phyloP scores from a whole-genome alignment of 2,329 filamentous ascomycete genomes.

The Fusarium sp. region DNA sequence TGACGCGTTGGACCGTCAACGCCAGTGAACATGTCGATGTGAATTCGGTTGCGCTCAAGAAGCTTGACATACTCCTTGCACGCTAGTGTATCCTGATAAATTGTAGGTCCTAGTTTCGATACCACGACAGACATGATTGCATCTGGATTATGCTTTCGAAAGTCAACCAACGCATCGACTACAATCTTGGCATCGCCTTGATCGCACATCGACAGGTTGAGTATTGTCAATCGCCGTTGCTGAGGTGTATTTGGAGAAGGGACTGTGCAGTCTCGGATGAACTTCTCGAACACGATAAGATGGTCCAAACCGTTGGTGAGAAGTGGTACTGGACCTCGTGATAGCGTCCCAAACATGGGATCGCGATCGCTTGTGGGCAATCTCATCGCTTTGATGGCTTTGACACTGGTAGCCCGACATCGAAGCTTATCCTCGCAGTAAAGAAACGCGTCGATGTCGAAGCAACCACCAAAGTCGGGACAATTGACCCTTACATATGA shows the following conservation, averaged over 20 bases:
- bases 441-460: background rate
- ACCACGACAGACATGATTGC: background rate
- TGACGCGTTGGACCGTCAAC: background rate
- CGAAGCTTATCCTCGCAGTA: slow-evolving; percentile 3
- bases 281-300: background rate
- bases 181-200: slow-evolving; percentile 6
- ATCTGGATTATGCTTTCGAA: background rate
- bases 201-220: slow-evolving; percentile 2
- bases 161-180: background rate
- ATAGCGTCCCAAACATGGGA: background rate
- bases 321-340: background rate
- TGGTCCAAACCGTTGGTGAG: background rate
- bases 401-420: slow-evolving; percentile 3
- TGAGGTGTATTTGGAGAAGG: accelerated
- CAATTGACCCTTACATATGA: slow-evolving; percentile 3
- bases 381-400: background rate
- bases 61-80: background rate
- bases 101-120: background rate
- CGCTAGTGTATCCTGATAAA: background rate
- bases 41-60: background rate
- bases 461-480: background rate
- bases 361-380: background rate
- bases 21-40: slow-evolving; percentile 1
- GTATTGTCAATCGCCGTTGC: background rate
- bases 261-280: background rate